Base-by-base conservation (phyloP, 2,329 filamentous ascomycete genomes). In the Paracoccidioides lutzii region DNA sequence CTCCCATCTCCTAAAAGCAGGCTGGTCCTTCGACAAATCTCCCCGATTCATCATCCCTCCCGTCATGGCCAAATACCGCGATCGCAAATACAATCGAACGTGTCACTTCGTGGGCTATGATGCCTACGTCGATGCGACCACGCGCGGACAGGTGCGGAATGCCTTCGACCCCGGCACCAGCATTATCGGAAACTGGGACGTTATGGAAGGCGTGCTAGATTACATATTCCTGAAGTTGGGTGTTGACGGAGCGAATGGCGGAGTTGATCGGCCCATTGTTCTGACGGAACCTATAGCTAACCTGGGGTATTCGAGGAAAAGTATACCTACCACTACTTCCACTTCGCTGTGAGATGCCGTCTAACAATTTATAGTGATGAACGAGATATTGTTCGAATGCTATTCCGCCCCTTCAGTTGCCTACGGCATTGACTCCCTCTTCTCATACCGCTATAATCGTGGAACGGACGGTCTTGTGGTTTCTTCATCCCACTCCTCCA, bases 281-380 rank as follows among this genome's bases (percentile, higher is more conserved):
- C 90, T 98, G 84, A 98, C 93, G 0, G 93, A 98, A 72, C 85
- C 93, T 0, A 83, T 97, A 57, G 93, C 90, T 33, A 97, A 97
- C 70, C 71, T 95, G 58, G 83, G 82, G 10, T 98, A 98, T 67
- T 85, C 90, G 49, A 78, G 90, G 62, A 91, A 88, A 74, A 91
- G 89, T 94, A 73, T 61, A 84, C 76, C 48, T 51, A 14, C 5
- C 46, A 15, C 22, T 22, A 22, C 22, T 48, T 4, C 28, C 15
- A 3, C 15, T 42, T 55, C 4, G 4, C n/a, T 33, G 4, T 28
- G 15, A 45, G 32, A 41, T 52, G 14, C 10, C 12, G 37, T 43
- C 55, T 46, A 28, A 46, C 30, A 22, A n/a, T 2, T 54, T 57
- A 54, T 61, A 95, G 89, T 88, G 63, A 97, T 97, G 91, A 95